A percentile compares a stretch with the other conserved stretches of the same genome.
phyloP scores from a whole-genome alignment of 768 basidiomycete genomes.

The Jaapia argillacea region DNA sequence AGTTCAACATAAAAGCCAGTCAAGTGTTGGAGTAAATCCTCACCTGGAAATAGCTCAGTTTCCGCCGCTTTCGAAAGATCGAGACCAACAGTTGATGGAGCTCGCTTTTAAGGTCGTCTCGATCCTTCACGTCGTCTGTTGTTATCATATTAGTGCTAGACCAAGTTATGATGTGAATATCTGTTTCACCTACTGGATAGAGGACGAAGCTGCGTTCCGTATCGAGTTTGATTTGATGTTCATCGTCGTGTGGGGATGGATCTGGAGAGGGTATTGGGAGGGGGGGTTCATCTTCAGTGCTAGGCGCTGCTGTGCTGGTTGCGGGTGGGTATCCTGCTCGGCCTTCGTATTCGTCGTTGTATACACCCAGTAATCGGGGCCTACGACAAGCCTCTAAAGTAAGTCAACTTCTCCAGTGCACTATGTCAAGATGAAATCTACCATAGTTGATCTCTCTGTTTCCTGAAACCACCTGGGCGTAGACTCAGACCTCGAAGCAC shows the following conservation, averaged over 20 bases:
- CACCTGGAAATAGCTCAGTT: slow-evolving; percentile 79
- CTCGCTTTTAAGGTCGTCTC: slow-evolving; percentile 49
- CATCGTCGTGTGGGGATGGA: slow-evolving; percentile 74
- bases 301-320: no score
- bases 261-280: no score
- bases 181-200: slow-evolving; percentile 72
- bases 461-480: no score
- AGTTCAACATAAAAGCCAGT: neutral
- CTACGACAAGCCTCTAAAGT: no score
- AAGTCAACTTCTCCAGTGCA: no score
- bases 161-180: neutral
- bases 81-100: slow-evolving; percentile 67
- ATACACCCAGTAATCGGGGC: no score
- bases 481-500: no score
- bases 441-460: no score
- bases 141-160: neutral
- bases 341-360: no score
- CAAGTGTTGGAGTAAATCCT: slow-evolving; percentile 1
- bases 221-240: slow-evolving; percentile 81
- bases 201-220: slow-evolving; percentile 90
- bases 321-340: no score
- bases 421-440: no score
- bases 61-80: slow-evolving; percentile 63
- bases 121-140: slow-evolving; percentile 21
- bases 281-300: no score